Evolutionary conservation across 2,329 filamentous ascomycete genomes (phyloP), one percentile per base, ranked within the genome.

Genomic region (Fusarium humuli): DNA sequence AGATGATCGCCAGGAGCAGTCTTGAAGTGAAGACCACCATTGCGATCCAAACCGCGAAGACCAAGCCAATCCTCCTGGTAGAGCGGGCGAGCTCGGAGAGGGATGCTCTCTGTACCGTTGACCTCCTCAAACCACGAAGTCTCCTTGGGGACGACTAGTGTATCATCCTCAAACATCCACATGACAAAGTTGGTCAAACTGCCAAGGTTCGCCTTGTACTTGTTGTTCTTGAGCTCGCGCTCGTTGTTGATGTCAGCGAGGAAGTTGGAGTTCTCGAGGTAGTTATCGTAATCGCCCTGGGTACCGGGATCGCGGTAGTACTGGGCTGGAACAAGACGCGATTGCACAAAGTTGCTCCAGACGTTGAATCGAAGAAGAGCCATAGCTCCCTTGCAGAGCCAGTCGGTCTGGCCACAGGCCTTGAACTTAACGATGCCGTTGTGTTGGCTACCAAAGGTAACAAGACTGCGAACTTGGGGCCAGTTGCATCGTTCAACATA

Each of bases 221-320:
- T 85, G 37, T 81, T 75, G 75, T 94, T 97, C 87, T 97, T 97
- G 57, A 83, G 66, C 50, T 71, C 70, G 13, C 94, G 87, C 86
- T 99, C 96, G 79, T 98, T 98, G 81, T 99, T 99, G 81, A 98
- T 91, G 77, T 98, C 95, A 12, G 95, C 96, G 11, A 99, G 84
- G 80, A 97, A 98, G 78, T 94, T 95, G 74, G 92, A 96, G 77
- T 89, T 79, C 71, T 90, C 88, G 22, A 98, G 87, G 78, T 98
- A 99, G 30, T 85, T 81, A 1, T 90, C 87, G 79, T 94, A 81
- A 63, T 83, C 79, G 30, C 41, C 22, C 34, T 55, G 57, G 29
- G 65, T 70, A 23, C 47, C 48, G 65, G 88, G 87, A 70, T 94
- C 88, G 55, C 95, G 91, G 84, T 92, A 98, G 83, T 99, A 99